Evolutionary conservation across 257 asterid species (phyloP), one percentile per base, ranked within the genome.

Genomic region (Primulina tabacum): DNA sequence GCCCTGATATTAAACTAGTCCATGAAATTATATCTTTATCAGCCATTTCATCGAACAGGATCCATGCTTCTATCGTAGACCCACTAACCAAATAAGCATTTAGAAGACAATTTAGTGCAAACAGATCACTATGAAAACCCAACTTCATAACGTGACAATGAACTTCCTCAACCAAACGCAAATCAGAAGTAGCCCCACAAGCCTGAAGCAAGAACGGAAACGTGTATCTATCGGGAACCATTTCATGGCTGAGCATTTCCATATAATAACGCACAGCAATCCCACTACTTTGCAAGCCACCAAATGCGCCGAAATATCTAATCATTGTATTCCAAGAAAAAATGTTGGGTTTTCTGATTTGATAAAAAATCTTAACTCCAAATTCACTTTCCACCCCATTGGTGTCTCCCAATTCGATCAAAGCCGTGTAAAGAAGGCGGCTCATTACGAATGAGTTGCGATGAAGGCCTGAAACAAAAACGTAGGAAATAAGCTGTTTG

Each of bases 1-100:
- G 81, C 70, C 90, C 88, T n/a, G 90, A 83, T 43, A 85, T 79
- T 24, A 83, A 58, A 74, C 83, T 82, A 14, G 86, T 83, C 90
- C 90, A 81, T 0, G 88, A 70, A 24, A 85, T 85, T 7, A 83
- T 35, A 75, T 86, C 91, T 75, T 21, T 86, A 20, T 71, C 87
- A 50, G 75, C n/a, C 87, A 83, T 79, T 83, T 79, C 85, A 56
- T 79, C 84, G 70, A 86, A 83, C 85, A 83, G 37, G 24, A 16
- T 30, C 68, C 78, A 37, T 47, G 85, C 88, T 63, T 73, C 79
- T 26, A 20, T 4, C 2, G 55, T 34, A 2, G 77, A 73, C 34
- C 56, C 73, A 11, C 84, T 64, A 8, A 12, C 11, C 4, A 68
- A 3, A 47, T 78, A 81, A 2, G 75, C 75, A 50, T 24, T 64